phyloP scores from a whole-genome alignment of 805 yeast species.

The Ogataea nitratoaversa region DNA sequence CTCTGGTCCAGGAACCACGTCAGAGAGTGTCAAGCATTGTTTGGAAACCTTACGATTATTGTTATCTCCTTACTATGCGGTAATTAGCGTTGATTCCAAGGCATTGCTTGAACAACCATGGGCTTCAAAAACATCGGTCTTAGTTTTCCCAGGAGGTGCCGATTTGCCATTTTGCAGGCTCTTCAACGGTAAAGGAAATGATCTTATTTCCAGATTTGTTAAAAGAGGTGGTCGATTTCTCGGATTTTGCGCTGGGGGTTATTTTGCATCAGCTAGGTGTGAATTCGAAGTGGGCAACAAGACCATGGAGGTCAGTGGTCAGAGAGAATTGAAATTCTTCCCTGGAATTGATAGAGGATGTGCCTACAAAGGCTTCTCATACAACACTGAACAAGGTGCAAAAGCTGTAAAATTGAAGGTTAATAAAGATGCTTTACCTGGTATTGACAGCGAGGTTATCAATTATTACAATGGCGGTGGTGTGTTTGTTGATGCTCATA shows the following conservation, averaged over 20 bases:
- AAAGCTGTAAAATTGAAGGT: slow-evolving; percentile 48
- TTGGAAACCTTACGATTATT: slow-evolving; percentile 68
- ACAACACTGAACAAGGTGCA: slow-evolving; percentile 75
- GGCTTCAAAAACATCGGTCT: slow-evolving; percentile 69
- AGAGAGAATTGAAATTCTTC: slow-evolving; percentile 75
- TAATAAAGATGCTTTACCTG: slow-evolving; percentile 29
- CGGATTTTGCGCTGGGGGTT: slow-evolving; percentile 96
- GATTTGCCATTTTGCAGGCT: slow-evolving; percentile 79
- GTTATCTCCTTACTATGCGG: slow-evolving; percentile 87
- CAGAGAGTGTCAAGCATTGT: slow-evolving; percentile 81
- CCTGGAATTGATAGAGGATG: slow-evolving; percentile 84
- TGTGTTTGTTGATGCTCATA: slow-evolving; percentile 71
- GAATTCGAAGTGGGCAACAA: slow-evolving; percentile 82
- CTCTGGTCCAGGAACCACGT: slow-evolving; percentile 77
- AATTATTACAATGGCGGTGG: slow-evolving; percentile 89
- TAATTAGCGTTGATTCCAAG: slow-evolving; percentile 59
- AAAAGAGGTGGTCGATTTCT: slow-evolving; percentile 75
- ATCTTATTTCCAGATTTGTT: slow-evolving; percentile 57
- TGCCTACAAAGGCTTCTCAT: slow-evolving; percentile 74
- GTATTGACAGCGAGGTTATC: slow-evolving; percentile 25
- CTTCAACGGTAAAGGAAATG: slow-evolving; percentile 67
- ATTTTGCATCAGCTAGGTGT: slow-evolving; percentile 67
- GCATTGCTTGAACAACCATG: slow-evolving; percentile 81
- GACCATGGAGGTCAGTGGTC: slow-evolving; percentile 74
- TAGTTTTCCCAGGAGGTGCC: slow-evolving; percentile 96